Conservation (phyloP, 2,329 filamentous ascomycete genomes). For the Xylaria sp. region DNA sequence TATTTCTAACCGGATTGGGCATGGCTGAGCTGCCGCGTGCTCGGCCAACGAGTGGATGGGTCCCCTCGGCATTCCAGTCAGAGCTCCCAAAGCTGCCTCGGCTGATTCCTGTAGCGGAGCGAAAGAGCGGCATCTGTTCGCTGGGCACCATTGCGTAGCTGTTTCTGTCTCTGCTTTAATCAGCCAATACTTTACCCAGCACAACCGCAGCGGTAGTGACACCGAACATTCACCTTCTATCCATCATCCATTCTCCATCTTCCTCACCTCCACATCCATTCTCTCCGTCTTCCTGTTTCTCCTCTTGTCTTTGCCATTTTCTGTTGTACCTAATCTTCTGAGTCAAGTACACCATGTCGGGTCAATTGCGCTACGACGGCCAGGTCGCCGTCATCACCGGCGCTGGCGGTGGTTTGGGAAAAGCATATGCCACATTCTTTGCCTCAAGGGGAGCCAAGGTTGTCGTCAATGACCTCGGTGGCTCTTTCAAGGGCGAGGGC, state of each 20-base stretch:
- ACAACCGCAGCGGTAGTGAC: constrained; percentile 17
- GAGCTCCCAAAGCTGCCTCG: constrained; percentile 47
- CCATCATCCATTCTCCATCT: constrained; percentile 6
- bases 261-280: constrained; percentile 1
- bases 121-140: constrained; percentile 43
- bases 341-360: constrained; percentile 46
- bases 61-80: constrained; percentile 48
- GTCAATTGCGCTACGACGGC: constrained; percentile 77
- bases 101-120: constrained; percentile 44
- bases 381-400: constrained; percentile 91
- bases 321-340: constrained; percentile 22
- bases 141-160: constrained; percentile 17
- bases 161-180: neutral
- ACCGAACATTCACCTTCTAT: constrained; percentile 4
- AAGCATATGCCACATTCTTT: constrained; percentile 89
- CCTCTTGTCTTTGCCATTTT: constrained; percentile 11
- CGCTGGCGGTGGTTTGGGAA: constrained; percentile 83
- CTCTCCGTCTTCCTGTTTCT: constrained; percentile 11
- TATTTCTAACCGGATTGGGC: constrained; percentile 29
- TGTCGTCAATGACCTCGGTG: constrained; percentile 96
- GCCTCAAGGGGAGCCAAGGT: constrained; percentile 91
- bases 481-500: constrained; percentile 92
- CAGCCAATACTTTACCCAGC: constrained; percentile 38
- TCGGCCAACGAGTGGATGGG: constrained; percentile 23
- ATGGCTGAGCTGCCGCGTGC: constrained; percentile 29